Evolutionary conservation across 306 rosid species (phyloP), one percentile per base, ranked within the genome.

Genomic region (Vigna hirtella): DNA sequence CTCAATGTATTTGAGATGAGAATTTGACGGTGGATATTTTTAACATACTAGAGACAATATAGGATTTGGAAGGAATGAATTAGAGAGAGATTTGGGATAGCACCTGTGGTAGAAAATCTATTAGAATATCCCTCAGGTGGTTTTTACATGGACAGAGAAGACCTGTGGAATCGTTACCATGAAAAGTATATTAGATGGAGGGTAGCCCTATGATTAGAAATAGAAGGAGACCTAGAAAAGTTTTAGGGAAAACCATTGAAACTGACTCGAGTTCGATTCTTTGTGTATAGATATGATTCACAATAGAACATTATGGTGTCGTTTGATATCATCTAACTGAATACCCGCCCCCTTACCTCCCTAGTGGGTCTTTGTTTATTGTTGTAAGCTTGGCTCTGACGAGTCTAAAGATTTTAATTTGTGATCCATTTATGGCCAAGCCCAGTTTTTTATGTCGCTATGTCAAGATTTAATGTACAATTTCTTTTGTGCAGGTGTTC

Each of bases 401-500:
- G 18, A 51, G 40, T 58, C 32, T 30, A 28, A 15, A 52, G 49
- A 11, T 51, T 51, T 51, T 66, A 52, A 34, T 36, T 16, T 59
- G n/a, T 76, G 48, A 68, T 51, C 32, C 67, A 62, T 76, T 20
- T 45, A 22, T 65, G 58, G 18, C 50, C 32, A 17, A 28, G 50
- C 56, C 5, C 8, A 38, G 14, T 13, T 0, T 65, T 58, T 50
- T 34, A 32, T 78, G 40, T 56, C 40, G 40, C 38, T 52, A 43
- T 55, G 20, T 70, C 26, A 2, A 18, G 61, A 14, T 76, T 59
- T 79, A 43, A 80, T 43, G 45, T 28, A 32, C 80, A 36, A 64
- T 76, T 64, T 57, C 72, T 47, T 49, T 20, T 83, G 52, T 83
- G 82, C 85, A 95, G 99, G 99, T 38, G 87, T 86, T 83, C 99